Evolutionary conservation across 2,329 filamentous ascomycete species (phyloP), one percentile per base, ranked within the genome.

Genomic region (Zalaria obscura): DNA sequence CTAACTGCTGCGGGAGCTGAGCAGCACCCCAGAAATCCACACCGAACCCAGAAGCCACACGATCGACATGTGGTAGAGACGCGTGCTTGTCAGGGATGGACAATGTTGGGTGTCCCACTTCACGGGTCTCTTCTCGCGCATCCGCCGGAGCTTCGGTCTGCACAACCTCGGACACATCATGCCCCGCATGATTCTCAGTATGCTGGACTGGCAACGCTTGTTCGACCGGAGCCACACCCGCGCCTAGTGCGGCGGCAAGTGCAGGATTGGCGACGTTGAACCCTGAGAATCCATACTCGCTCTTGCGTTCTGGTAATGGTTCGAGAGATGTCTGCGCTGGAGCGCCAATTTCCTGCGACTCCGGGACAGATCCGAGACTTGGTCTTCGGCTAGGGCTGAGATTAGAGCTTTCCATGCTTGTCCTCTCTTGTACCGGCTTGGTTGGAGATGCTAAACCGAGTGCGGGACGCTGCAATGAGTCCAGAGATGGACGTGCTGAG

Each of bases 241-340:
- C 34, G 35, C 43, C 37, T 35, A 42, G 43, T 45, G 31, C 47
- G 52, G 27, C 56, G 48, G 48, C 39, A 31, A 65, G 38, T 18
- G 36, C 33, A 28, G 43, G 45, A 26, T 34, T 39, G 9, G 40
- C 37, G 9, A 51, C 38, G 36, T 53, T 43, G 27, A 53, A 50
- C 27, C 67, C 65, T 6, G 74, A 70, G 44, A 75, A 60, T 7
- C 67, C 69, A 52, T 78, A 72, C 52, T 77, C 75, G 58, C 69
- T 32, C 29, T 32, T 32, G 7, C 7, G 29, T 32, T 32, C 29
- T 32, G 29, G 29, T n/a, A 32, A 3, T 7, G 29, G 29, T n/a
- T 32, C 7, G n/a, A 32, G n/a, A 7, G 29, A 32, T 3, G 29
- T 32, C 29, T 7, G 7, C 75, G 57, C 69, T 76, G 43, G 70